Percentiles rank a stretch among this genome's conserved stretches.
phyloP scores from a whole-genome alignment of 768 basidiomycete species.

The Boletus huronensis region DNA sequence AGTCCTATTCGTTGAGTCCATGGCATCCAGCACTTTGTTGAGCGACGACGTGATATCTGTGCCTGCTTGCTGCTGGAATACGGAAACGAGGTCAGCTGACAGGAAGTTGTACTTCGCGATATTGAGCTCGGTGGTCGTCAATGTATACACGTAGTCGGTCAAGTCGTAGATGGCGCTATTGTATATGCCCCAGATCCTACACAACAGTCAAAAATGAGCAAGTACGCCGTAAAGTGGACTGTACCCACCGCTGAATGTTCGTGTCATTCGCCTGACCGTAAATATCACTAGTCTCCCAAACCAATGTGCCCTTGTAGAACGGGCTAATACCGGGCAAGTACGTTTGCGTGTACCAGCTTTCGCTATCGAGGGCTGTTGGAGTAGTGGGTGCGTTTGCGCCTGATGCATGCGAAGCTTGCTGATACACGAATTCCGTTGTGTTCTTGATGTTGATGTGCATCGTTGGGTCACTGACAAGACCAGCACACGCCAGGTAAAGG shows the following conservation, averaged over 20 bases:
- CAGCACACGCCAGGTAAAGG: slow-evolving; percentile 53
- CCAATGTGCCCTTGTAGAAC: slow-evolving; percentile 59
- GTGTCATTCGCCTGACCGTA: slow-evolving; percentile 35
- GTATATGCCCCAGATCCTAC: slow-evolving; percentile 58
- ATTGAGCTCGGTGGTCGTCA: slow-evolving; percentile 40
- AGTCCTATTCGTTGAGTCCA: slow-evolving; percentile 39
- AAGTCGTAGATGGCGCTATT: slow-evolving; percentile 57
- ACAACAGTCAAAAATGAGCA: slow-evolving; percentile 5
- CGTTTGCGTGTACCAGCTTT: slow-evolving; percentile 54
- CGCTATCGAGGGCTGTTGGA: slow-evolving; percentile 34
- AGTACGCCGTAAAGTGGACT: slow-evolving; percentile 7
- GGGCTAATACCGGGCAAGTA: slow-evolving; percentile 55
- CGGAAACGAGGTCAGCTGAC: slow-evolving; percentile 41
- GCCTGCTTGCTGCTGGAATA: slow-evolving; percentile 59
- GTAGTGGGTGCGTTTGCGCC: slow-evolving; percentile 42
- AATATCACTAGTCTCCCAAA: slow-evolving; percentile 43
- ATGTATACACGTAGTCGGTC: slow-evolving; percentile 64
- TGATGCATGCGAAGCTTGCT: slow-evolving; percentile 54
- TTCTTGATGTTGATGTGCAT: slow-evolving; percentile 46
- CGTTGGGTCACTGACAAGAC: slow-evolving; percentile 46
- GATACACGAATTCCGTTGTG: slow-evolving; percentile 39
- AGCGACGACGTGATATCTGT: slow-evolving; percentile 55
- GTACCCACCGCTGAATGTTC: slow-evolving; percentile 30
- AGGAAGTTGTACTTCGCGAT: slow-evolving; percentile 51
- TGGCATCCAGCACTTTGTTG: slow-evolving; percentile 40